Conservation (phyloP, 192 early-diverging fungal genomes). For the Kickxella alabastrina region DNA sequence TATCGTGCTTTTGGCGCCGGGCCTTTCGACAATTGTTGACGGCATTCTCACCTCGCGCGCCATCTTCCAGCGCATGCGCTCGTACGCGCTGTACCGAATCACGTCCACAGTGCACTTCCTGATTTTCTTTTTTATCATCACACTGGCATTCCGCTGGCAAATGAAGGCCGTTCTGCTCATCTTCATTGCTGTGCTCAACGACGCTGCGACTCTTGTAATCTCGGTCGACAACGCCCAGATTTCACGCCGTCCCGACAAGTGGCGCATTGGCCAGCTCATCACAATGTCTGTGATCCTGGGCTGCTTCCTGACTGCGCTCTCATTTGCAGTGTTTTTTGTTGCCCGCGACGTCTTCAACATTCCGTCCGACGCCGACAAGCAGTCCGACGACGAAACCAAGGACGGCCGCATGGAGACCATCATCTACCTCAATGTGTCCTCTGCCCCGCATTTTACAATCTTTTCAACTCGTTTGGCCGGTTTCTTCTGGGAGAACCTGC, state of each 20-base stretch:
- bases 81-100: slow-evolving; percentile 91
- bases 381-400: slow-evolving; percentile 45
- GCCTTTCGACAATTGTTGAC: slow-evolving; percentile 89
- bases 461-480: slow-evolving; percentile 86
- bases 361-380: slow-evolving; percentile 37
- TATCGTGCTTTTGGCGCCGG: slow-evolving; percentile 87
- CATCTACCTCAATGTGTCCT: slow-evolving; percentile 92
- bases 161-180: slow-evolving; percentile 79
- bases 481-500: slow-evolving; percentile 85
- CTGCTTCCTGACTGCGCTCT: slow-evolving; percentile 65
- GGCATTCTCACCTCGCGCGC: slow-evolving; percentile 84
- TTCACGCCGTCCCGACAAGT: slow-evolving; percentile 86
- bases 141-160: slow-evolving; percentile 74
- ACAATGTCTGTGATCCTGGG: slow-evolving; percentile 77
- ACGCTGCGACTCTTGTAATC: slow-evolving; percentile 89
- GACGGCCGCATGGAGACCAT: slow-evolving; percentile 68
- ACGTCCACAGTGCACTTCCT: slow-evolving; percentile 94
- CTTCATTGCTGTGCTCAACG: slow-evolving; percentile 88
- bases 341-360: slow-evolving; percentile 62
- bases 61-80: slow-evolving; percentile 95
- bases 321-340: slow-evolving; percentile 82
- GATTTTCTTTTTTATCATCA: slow-evolving; percentile 93
- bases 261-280: slow-evolving; percentile 89
- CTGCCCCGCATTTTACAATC: slow-evolving; percentile 89
- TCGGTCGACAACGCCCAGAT: slow-evolving; percentile 91